Conservation (phyloP, 73 alveolate species). For the Stentor roeselii region DNA sequence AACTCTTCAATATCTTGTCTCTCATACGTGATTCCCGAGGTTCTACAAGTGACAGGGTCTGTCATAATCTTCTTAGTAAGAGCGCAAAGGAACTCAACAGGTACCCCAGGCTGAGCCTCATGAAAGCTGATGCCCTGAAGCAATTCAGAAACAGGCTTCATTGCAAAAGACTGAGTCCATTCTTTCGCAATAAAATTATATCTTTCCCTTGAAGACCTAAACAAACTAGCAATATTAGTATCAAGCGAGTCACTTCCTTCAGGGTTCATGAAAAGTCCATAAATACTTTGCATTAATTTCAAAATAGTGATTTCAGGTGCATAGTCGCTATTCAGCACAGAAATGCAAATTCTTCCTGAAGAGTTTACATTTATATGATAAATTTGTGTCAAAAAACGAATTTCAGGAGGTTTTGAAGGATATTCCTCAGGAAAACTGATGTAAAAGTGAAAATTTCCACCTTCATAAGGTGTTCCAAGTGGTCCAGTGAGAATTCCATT, state of each 20-base stretch:
- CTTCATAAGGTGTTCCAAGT: slow-evolving; percentile 42
- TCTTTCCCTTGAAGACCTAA: slow-evolving; percentile 29
- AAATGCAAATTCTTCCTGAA: slow-evolving; percentile 36
- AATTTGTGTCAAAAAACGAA: slow-evolving; percentile 38
- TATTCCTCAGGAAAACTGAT: slow-evolving; percentile 46
- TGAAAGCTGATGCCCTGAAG: slow-evolving; percentile 22
- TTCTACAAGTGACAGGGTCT: neutral
- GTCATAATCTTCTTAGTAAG: neutral
- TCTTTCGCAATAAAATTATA: slow-evolving; percentile 22
- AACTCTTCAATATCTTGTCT: neutral
- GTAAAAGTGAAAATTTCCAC: slow-evolving; percentile 40
- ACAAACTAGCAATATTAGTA: slow-evolving; percentile 40
- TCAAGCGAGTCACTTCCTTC: slow-evolving; percentile 52
- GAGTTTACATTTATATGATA: slow-evolving; percentile 50
- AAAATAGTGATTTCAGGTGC: slow-evolving; percentile 45
- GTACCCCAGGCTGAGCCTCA: neutral
- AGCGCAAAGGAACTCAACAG: neutral
- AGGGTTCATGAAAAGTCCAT: slow-evolving; percentile 42
- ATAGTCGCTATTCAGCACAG: slow-evolving; percentile 34
- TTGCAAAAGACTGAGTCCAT: slow-evolving; percentile 31
- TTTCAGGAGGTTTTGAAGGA: slow-evolving; percentile 58
- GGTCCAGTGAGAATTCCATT: slow-evolving; percentile 53
- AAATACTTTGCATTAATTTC: slow-evolving; percentile 26
- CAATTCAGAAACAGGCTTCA: slow-evolving; percentile 21
- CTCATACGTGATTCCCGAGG: neutral